Percentiles rank a stretch among this genome's conserved stretches.
phyloP scores from a whole-genome alignment of 768 basidiomycete genomes.

The Plicaturopsis crispa region DNA sequence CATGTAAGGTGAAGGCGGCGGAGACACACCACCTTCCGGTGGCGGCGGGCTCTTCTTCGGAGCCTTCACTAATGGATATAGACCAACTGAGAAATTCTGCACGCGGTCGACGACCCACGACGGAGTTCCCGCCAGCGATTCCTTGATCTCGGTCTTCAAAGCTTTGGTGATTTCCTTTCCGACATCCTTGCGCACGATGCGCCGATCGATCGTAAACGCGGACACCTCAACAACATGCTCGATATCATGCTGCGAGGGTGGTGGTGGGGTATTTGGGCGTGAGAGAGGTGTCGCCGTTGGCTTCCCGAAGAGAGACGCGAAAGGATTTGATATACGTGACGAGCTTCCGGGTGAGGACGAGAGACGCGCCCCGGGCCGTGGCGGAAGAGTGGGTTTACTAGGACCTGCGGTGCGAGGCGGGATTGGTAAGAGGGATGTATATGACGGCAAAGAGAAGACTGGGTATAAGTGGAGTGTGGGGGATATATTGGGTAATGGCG shows the following conservation, averaged over 20 bases:
- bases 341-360: conserved; percentile 17
- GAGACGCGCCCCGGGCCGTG: no score
- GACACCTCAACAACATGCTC: conserved; percentile 45
- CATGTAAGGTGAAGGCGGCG: no score
- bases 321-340: conserved; percentile 61
- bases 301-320: conserved; percentile 71
- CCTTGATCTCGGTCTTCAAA: conserved; percentile 49
- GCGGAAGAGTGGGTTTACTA: conserved; percentile 42
- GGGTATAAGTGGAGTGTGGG: conserved; percentile 37
- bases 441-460: conserved; percentile 33
- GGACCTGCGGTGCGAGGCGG: conserved; percentile 30
- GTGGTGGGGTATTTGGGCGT: conserved; percentile 16
- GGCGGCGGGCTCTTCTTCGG: conserved; percentile 3
- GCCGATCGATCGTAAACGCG: conserved; percentile 48
- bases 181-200: conserved; percentile 46
- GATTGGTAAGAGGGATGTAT: conserved; percentile 25
- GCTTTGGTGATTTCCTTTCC: conserved; percentile 45
- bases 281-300: conserved; percentile 19
- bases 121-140: conserved; percentile 30
- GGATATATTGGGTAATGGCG: conserved; percentile 41
- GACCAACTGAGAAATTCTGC: conserved; percentile 41
- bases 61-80: conserved; percentile 50
- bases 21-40: no score
- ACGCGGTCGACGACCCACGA: conserved; percentile 59
- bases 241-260: conserved; percentile 17